Conservation (phyloP, 139 green algal genomes). For the Haematococcus lacustris region DNA sequence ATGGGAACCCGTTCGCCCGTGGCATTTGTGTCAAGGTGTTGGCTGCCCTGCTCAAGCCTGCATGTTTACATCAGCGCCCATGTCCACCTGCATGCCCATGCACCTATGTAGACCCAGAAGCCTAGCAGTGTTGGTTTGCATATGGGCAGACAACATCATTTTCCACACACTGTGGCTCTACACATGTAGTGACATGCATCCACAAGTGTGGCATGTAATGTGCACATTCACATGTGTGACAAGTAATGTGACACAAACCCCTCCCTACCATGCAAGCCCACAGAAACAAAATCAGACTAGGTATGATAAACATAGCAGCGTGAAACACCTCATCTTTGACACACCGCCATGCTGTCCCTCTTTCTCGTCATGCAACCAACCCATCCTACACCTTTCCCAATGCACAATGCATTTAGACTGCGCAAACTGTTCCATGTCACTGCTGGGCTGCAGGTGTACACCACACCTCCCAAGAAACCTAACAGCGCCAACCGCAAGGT, state of each 20-base stretch:
- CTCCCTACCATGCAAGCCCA: not conserved
- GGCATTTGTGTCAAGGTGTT: slow-evolving; percentile 30
- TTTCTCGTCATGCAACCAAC: not conserved
- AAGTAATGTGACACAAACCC: not conserved
- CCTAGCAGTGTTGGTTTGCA: not conserved
- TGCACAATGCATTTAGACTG: not conserved
- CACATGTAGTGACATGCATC: not conserved
- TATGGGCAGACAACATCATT: not conserved
- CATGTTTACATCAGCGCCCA: not conserved
- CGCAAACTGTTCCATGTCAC: not conserved
- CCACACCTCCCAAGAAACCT: slow-evolving; percentile 49
- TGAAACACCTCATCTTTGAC: not conserved
- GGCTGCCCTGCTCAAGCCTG: not conserved
- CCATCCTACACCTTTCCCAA: not conserved
- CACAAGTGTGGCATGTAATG: not conserved
- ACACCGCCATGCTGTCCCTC: not conserved
- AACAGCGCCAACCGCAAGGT: slow-evolving; percentile 55
- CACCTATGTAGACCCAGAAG: too few species aligned
- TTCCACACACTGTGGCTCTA: not conserved
- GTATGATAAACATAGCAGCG: not conserved
- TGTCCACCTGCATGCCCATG: not conserved
- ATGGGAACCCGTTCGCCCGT: slow-evolving; percentile 27
- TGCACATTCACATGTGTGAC: not conserved
- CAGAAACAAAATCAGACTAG: not conserved
- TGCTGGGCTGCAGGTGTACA: slow-evolving; percentile 35